phyloP scores from a whole-genome alignment of 1,139 yeast species.

The Kluyveromyces marxianus region DNA sequence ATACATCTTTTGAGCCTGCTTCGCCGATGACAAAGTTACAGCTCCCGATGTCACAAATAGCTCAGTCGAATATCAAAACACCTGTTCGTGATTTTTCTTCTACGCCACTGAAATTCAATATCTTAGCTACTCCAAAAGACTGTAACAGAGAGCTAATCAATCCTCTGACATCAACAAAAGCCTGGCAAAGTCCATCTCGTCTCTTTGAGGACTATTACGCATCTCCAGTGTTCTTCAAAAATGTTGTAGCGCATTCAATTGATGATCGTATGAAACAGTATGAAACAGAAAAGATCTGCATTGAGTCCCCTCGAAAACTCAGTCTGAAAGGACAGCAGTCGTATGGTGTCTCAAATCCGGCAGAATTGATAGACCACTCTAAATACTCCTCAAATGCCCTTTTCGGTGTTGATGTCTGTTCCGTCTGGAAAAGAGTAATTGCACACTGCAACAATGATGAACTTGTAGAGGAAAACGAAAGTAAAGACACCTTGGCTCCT shows the following conservation, averaged over 20 bases:
- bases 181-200: constrained; percentile 31
- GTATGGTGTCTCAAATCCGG: not conserved
- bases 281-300: constrained; percentile 1
- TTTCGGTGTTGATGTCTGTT: constrained; percentile 51
- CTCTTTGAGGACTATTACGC: constrained; percentile 29
- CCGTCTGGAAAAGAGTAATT: constrained; percentile 49
- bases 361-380: constrained; percentile 12
- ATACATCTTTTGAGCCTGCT: constrained; percentile 27
- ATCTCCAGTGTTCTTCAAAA: constrained; percentile 21
- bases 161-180: constrained; percentile 16
- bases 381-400: constrained; percentile 33
- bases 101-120: constrained; percentile 3
- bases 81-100: not conserved
- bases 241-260: constrained; percentile 5
- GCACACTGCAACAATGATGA: constrained; percentile 22
- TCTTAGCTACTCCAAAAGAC: constrained; percentile 7
- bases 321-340: not conserved
- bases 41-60: not conserved
- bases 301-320: constrained; percentile 5
- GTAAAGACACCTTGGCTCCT: constrained; percentile 3
- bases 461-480: not conserved
- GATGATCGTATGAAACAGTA: constrained; percentile 9
- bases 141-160: not conserved
- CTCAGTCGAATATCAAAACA: constrained; percentile 1
- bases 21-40: constrained; percentile 17